Conservation (phyloP, 2,329 filamentous ascomycete genomes). For the Sporothrix mexicana region DNA sequence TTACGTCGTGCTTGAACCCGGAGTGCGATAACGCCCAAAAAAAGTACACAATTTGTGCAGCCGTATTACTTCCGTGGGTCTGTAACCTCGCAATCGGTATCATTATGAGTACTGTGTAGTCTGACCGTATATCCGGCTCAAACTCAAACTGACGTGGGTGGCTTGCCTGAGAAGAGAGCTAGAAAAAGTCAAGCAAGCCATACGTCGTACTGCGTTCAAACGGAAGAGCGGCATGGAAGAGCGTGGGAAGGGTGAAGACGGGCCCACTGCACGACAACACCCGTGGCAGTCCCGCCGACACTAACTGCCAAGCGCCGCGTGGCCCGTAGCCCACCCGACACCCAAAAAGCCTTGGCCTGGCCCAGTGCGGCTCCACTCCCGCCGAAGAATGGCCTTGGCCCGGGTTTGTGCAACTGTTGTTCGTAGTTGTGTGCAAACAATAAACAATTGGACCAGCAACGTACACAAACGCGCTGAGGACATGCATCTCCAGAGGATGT, state of each 20-base stretch:
- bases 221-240: conserved; percentile 2
- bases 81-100: background rate
- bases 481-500: no score
- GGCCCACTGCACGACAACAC: background rate
- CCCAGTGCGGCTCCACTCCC: background rate
- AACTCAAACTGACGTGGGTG: background rate
- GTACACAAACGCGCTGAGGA: no score
- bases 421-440: no score
- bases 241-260: background rate
- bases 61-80: conserved; percentile 4
- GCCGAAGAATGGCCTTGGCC: background rate
- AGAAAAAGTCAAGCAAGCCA: background rate
- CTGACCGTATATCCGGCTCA: background rate
- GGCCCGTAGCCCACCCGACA: background rate
- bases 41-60: background rate
- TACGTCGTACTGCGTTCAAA: background rate
- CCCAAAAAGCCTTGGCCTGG: background rate
- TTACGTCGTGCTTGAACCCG: background rate
- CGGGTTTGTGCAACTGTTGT: no score
- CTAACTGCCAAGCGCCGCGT: conserved; percentile 25
- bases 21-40: background rate
- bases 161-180: background rate
- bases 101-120: background rate
- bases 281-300: conserved; percentile 12
- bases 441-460: no score